These are phyloP conservation scores for Metschnikowia santaceciliae DNA, from an alignment of 805 yeast species.

Conservation along the genomic window DNA sequence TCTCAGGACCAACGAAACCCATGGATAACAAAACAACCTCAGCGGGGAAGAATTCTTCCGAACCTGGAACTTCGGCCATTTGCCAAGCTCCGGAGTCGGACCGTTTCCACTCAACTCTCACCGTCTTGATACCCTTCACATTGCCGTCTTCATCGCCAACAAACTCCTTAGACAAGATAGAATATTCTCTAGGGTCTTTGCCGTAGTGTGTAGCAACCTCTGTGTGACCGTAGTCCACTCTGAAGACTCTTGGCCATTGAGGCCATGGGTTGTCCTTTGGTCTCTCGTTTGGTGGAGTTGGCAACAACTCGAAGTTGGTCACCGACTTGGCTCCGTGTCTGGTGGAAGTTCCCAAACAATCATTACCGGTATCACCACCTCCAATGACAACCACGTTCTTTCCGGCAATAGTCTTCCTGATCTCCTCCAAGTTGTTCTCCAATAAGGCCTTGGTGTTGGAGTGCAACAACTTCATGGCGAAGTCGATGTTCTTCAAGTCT, in stretches of 20 bases:
- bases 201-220: conserved; percentile 95
- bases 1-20: conserved; percentile 98
- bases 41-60: conserved; percentile 92
- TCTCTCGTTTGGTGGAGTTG: conserved; percentile 82
- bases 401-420: conserved; percentile 67
- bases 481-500: conserved; percentile 82
- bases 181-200: conserved; percentile 95
- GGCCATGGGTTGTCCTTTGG: conserved; percentile 99
- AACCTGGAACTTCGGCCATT: conserved; percentile 95
- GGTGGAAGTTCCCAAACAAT: conserved; percentile 95
- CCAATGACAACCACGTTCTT: conserved; percentile 95
- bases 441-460: conserved; percentile 87
- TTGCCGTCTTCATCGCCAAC: conserved; percentile 93
- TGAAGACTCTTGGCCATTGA: conserved; percentile 97
- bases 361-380: conserved; percentile 99
- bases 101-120: conserved; percentile 96
- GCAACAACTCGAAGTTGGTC: conserved; percentile 88
- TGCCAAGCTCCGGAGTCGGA: conserved; percentile 97
- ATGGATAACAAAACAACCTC: conserved; percentile 89
- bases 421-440: conserved; percentile 73
- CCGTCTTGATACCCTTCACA: conserved; percentile 92
- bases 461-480: conserved; percentile 88
- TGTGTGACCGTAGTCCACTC: conserved; percentile 96
- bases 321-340: conserved; percentile 97
- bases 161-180: conserved; percentile 92